Conservation (phyloP, 2,329 filamentous ascomycete genomes). For the Hyphodiscus sp. region DNA sequence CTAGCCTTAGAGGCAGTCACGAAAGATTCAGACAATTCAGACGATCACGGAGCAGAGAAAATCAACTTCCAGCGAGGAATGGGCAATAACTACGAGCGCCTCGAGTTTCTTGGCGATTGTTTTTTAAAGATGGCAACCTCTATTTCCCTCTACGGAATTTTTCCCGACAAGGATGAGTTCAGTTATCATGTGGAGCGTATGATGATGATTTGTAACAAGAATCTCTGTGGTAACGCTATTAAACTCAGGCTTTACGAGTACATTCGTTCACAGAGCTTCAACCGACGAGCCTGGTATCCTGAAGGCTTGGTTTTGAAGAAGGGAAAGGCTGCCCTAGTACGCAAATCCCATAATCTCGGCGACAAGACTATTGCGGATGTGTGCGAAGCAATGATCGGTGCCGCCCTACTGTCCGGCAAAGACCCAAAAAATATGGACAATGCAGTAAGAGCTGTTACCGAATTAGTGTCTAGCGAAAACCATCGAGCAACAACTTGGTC, state of each 20-base stretch:
- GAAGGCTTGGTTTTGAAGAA: slow-evolving; percentile 65
- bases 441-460: slow-evolving; percentile 58
- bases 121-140: slow-evolving; percentile 96
- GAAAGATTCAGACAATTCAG: slow-evolving; percentile 82
- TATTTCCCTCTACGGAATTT: slow-evolving; percentile 72
- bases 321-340: slow-evolving; percentile 58
- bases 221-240: slow-evolving; percentile 72
- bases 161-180: slow-evolving; percentile 74
- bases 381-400: slow-evolving; percentile 89
- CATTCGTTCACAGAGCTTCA: slow-evolving; percentile 78
- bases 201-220: slow-evolving; percentile 85
- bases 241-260: slow-evolving; percentile 64
- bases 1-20: slow-evolving; percentile 85
- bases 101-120: slow-evolving; percentile 89
- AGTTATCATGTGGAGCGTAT: slow-evolving; percentile 88
- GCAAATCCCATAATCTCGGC: slow-evolving; percentile 59
- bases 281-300: slow-evolving; percentile 77
- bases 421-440: slow-evolving; percentile 43
- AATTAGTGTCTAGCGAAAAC: slow-evolving; percentile 60
- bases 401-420: slow-evolving; percentile 54
- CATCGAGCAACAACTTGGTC: slow-evolving; percentile 64
- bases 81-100: slow-evolving; percentile 89
- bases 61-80: slow-evolving; percentile 76
- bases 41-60: slow-evolving; percentile 61
- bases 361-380: slow-evolving; percentile 94